Base-by-base conservation (phyloP, 2,329 filamentous ascomycete genomes). In the Cadophora luteo-olivacea region DNA sequence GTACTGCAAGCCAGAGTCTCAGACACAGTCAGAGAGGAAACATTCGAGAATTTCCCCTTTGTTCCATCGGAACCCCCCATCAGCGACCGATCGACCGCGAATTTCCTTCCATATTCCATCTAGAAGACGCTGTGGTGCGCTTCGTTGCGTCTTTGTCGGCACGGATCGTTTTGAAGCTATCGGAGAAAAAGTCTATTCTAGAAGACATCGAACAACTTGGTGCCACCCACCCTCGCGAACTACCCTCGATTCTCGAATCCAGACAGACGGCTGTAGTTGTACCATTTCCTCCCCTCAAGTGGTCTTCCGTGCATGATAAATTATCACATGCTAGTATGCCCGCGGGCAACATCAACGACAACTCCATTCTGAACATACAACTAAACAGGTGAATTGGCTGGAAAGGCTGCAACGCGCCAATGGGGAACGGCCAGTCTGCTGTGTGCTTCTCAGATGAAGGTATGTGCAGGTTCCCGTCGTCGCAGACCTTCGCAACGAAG, bases 401-500 rank as follows among this genome's bases (percentile, higher is more conserved):
- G 61, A 41, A 51, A 49, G 52, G 22, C 54, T 57, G 32, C 52
- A 57, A 57, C 62, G 62, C 64, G 72, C 70, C 69, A 73, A 98
- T 98, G 95, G 95, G 95, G 80, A 97, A 98, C 84, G 92, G 91
- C 79, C 94, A 95, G 82, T 94, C 94, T 82, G 93, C 92, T 81
- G 89, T 97, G 83, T 91, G 94, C 80, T 91, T 94, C 82, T 92
- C 91, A 82, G 94, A 97, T 84, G 92, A 97, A 91, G 92, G 94
- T 97, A 84, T 78, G 89, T 84, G 70, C 61, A 65, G 16, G 63
- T 38, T 25, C 22, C 51, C 48, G 22, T 22, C 8, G 11, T 63
- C 32, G 61, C 61, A 63, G 24, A 38, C 41, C 22, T 65, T 66
- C 16, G 52, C 63, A 57, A 41, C n/a, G 36, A 48, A 45, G 24